Evolutionary conservation across 192 early-diverging fungal species (phyloP).

Genomic region (Backusella westeae): DNA sequence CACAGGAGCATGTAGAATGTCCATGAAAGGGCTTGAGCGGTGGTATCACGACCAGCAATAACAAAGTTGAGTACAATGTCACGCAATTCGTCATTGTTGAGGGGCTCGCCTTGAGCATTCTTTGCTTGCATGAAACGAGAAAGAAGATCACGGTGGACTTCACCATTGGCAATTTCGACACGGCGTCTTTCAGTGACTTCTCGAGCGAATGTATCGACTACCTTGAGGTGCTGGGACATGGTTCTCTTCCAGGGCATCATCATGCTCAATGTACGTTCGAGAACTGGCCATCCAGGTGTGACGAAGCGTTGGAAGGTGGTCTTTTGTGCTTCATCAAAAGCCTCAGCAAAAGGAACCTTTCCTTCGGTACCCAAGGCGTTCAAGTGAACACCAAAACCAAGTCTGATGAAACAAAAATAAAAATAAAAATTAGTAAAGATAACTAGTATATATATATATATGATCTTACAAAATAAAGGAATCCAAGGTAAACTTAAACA

Average conservation of each 20-base stretch:
- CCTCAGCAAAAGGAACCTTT: conserved; percentile 42
- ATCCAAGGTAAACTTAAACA: conserved; percentile 51
- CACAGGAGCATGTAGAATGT: conserved; percentile 39
- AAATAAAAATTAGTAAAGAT: background rate
- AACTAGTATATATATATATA: background rate
- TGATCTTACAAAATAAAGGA: conserved; percentile 45
- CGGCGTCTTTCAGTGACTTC: conserved; percentile 30
- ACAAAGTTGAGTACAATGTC: conserved; percentile 38
- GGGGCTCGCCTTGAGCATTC: conserved; percentile 21
- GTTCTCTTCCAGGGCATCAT: conserved; percentile 16
- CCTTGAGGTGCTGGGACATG: conserved; percentile 25
- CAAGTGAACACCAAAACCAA: conserved; percentile 48
- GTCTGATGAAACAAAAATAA: background rate
- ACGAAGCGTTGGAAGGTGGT: conserved; percentile 26
- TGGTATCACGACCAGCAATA: conserved; percentile 45
- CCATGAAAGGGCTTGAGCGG: conserved; percentile 51
- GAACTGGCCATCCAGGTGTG: conserved; percentile 17
- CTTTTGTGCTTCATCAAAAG: conserved; percentile 49
- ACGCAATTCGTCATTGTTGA: conserved; percentile 31
- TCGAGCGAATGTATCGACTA: conserved; percentile 25
- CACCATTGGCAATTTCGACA: conserved; percentile 16
- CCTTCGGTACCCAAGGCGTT: conserved; percentile 38
- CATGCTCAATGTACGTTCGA: background rate
- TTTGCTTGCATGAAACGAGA: conserved; percentile 31
- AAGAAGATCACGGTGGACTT: conserved; percentile 23